These are phyloP conservation scores for Cerioporus squamosus DNA, from an alignment of 1,284 basidiomycete genomes.

Conservation along the genomic window DNA sequence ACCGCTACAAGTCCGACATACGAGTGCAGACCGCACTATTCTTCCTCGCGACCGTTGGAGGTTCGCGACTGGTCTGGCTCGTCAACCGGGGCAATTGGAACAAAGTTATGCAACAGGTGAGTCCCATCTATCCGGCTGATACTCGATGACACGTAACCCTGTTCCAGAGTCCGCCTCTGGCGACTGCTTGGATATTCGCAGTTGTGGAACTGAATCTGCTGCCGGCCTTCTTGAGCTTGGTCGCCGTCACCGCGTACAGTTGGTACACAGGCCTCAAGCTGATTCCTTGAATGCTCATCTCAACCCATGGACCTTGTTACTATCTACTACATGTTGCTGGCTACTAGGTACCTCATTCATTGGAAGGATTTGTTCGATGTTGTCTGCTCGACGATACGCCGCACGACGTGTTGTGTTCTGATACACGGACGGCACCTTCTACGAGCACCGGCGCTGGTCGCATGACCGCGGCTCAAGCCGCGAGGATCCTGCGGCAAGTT, in stretches of 20 bases:
- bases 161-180: constrained; percentile 69
- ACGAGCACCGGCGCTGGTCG: constrained; percentile 18
- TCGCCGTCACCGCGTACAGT: constrained; percentile 54
- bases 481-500: constrained; percentile 6
- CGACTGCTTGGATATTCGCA: constrained; percentile 76
- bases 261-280: constrained; percentile 64
- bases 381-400: constrained; percentile 33
- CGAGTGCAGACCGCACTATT: constrained; percentile 61
- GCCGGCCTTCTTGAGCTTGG: constrained; percentile 62
- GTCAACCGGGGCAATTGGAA: constrained; percentile 69
- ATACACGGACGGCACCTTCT: constrained; percentile 29
- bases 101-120: constrained; percentile 73
- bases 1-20: constrained; percentile 60
- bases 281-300: constrained; percentile 32
- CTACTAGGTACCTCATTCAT: background rate
- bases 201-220: constrained; percentile 68
- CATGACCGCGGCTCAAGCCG: background rate
- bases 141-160: background rate
- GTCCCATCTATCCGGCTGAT: constrained; percentile 17
- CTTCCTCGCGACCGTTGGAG: constrained; percentile 56
- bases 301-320: background rate
- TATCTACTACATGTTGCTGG: background rate
- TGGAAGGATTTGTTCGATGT: background rate
- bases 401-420: constrained; percentile 18
- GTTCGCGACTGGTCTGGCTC: constrained; percentile 70